Percentiles rank a stretch among this genome's conserved stretches.
Conservation (phyloP, 2,329 filamentous ascomycete genomes). For the Pyricularia sp. region DNA sequence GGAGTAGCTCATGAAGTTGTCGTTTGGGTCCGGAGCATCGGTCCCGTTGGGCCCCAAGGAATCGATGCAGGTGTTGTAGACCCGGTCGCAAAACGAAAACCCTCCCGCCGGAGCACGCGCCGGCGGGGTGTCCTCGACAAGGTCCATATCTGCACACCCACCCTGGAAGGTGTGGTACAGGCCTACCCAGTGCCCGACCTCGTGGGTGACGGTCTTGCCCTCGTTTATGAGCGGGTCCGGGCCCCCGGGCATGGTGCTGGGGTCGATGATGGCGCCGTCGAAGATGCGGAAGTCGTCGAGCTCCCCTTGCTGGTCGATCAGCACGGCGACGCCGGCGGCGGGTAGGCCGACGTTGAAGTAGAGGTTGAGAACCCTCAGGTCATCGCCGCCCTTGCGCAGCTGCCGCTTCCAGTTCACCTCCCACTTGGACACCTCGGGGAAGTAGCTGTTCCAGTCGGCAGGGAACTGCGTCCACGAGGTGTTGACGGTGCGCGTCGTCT, state of each 20-base stretch:
- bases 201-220: slow-evolving; percentile 21
- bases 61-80: slow-evolving; percentile 21
- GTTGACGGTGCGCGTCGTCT: not conserved
- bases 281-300: slow-evolving; percentile 8
- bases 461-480: not conserved
- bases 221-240: slow-evolving; percentile 6
- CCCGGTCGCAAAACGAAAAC: slow-evolving; percentile 23
- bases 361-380: slow-evolving; percentile 2
- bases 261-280: slow-evolving; percentile 2
- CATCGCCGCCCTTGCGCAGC: slow-evolving; percentile 27
- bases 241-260: slow-evolving; percentile 13
- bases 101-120: slow-evolving; percentile 18
- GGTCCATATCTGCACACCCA: slow-evolving; percentile 5
- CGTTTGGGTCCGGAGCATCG: slow-evolving; percentile 20
- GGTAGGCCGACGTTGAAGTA: slow-evolving; percentile 10
- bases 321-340: slow-evolving; percentile 5
- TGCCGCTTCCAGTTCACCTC: not conserved
- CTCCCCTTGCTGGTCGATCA: slow-evolving; percentile 7
- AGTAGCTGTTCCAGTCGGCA: not conserved
- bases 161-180: slow-evolving; percentile 34
- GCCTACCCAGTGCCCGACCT: slow-evolving; percentile 39
- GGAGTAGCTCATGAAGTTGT: slow-evolving; percentile 28
- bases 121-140: slow-evolving; percentile 28
- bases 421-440: not conserved
- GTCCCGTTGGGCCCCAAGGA: not conserved